phyloP scores from a whole-genome alignment of 1,139 yeast genomes.

The Candida labiduridarum region DNA sequence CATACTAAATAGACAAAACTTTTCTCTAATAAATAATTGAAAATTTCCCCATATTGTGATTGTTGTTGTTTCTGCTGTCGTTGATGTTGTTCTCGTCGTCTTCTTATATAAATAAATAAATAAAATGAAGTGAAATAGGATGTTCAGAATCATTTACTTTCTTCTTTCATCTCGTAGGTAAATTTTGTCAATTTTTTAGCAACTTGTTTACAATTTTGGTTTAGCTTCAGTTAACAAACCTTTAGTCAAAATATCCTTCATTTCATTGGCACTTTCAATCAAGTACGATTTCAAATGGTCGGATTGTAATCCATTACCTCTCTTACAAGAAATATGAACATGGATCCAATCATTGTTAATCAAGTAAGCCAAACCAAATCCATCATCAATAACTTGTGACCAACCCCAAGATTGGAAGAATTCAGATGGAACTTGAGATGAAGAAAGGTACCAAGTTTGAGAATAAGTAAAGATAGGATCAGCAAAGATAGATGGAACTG shows the following conservation, averaged over 20 bases:
- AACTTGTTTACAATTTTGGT: constrained; percentile 14
- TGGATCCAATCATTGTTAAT: constrained; percentile 84
- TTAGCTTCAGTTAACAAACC: constrained; percentile 42
- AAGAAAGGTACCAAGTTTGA: constrained; percentile 81
- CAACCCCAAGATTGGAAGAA: constrained; percentile 93
- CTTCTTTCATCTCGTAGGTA: neutral
- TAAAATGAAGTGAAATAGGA: neutral
- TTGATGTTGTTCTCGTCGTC: too few relatives aligned
- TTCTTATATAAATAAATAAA: neutral
- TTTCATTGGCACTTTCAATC: constrained; percentile 78
- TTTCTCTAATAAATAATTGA: too few relatives aligned
- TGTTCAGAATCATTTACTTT: too few relatives aligned
- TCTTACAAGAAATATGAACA: constrained; percentile 82
- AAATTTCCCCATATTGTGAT: too few relatives aligned
- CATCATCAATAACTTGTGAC: constrained; percentile 94
- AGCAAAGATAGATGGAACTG: constrained; percentile 68
- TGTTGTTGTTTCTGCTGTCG: too few relatives aligned
- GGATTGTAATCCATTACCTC: constrained; percentile 66
- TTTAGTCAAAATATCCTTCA: constrained; percentile 61
- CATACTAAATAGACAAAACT: too few relatives aligned
- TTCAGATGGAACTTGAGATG: constrained; percentile 90
- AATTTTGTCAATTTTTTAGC: neutral
- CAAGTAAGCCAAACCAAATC: constrained; percentile 94
- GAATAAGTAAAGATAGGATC: constrained; percentile 82
- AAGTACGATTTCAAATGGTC: constrained; percentile 71